phyloP scores from a whole-genome alignment of 2,329 filamentous ascomycete species.

The Cercospora nicotianae region DNA sequence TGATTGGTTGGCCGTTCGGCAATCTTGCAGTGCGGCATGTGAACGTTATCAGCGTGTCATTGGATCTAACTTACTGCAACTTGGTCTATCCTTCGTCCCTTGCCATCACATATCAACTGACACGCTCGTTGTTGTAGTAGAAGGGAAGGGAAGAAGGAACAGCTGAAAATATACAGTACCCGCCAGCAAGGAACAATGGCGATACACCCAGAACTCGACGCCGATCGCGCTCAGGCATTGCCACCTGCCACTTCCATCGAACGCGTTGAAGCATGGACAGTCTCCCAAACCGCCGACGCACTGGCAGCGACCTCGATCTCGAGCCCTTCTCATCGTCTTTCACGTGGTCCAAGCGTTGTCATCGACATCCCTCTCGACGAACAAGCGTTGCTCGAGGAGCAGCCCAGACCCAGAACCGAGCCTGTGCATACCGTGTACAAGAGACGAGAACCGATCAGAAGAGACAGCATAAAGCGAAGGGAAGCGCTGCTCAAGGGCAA shows the following conservation, averaged over 20 bases:
- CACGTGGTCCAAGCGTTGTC: conserved; percentile 59
- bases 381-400: conserved; percentile 35
- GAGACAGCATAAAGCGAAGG: conserved; percentile 65
- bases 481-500: conserved; percentile 84
- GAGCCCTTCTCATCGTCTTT: conserved; percentile 27
- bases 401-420: conserved; percentile 26
- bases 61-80: not conserved
- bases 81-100: not conserved
- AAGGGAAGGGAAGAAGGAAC: not conserved
- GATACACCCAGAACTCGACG: conserved; percentile 21
- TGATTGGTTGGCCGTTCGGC: conserved; percentile 9
- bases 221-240: conserved; percentile 8
- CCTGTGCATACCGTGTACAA: conserved; percentile 43
- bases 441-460: conserved; percentile 56
- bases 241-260: conserved; percentile 29
- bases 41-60: conserved; percentile 10
- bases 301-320: conserved; percentile 45
- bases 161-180: not conserved
- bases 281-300: conserved; percentile 47
- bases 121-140: not conserved
- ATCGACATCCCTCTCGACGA: conserved; percentile 77
- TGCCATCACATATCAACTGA: not conserved
- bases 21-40: conserved; percentile 8
- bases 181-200: conserved; percentile 19
- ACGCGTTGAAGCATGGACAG: conserved; percentile 50